Base-by-base conservation (phyloP, 495 filamentous ascomycete genomes). In the Penicillium waksmanii region DNA sequence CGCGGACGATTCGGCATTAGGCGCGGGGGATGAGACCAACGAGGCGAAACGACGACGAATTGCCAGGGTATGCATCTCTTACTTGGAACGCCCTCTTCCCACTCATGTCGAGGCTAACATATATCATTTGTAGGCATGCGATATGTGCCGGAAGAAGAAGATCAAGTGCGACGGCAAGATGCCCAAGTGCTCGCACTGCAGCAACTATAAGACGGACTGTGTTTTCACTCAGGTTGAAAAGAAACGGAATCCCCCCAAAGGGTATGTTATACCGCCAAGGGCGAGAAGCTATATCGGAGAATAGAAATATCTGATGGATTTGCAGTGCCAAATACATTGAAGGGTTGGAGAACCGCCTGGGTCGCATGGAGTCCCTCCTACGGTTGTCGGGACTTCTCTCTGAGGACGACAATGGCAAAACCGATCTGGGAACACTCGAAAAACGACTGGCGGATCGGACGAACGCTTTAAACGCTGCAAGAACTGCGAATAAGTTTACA, bases 91-190 rank as follows among this genome's bases (percentile, higher is more conserved):
- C 8, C 17, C n/a, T 11, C 5, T 0, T 34, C 18, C 35, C 12
- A 10, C 21, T 6, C 11, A 55, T 55, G 21, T 12, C 27, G n/a
- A 34, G 51, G 44, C 38, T 34, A 3, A 34, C 34, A 11, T 36
- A 33, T 23, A 38, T 62, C 53, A 34, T 35, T 23, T 57, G 40
- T 71, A 94, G 91, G 95, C 95, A 51, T 98, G 95, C 80, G 95
- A 98, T 70, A 96, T 97, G 94, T 98, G 95, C 70, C 86, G 95
- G 62, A 97, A 97, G 78, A 98, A 98, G 82, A 98, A 98, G 84
- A 98, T 98, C 70, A 98, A 98, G 77, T 98, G 95, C 75, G 96
- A 98, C 70, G 95, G 95, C 52, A 96, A 96, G 75, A 86, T 95
- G 73, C 95, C 96, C 40, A 86, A 91, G 57, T 98, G 95, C 75